A percentile compares a stretch with the other conserved stretches of the same genome.
Conservation (phyloP, 768 basidiomycete species). For the Suillus placidus region DNA sequence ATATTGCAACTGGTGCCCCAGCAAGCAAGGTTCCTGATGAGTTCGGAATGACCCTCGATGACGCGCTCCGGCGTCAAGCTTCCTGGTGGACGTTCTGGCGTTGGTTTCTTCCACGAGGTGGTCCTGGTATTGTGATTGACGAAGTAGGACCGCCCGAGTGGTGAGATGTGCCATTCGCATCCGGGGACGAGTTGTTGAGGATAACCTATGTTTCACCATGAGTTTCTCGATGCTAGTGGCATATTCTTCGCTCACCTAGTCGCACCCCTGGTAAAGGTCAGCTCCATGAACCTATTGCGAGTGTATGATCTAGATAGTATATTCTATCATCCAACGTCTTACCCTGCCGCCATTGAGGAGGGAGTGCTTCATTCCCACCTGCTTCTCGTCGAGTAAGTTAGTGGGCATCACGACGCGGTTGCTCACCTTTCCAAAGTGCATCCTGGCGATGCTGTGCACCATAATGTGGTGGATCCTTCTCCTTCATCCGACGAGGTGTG, state of each 20-base stretch:
- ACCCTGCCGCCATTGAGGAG: background rate
- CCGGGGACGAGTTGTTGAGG: background rate
- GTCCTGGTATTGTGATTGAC: background rate
- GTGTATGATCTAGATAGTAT: background rate
- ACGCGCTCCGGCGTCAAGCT: background rate
- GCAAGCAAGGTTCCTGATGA: background rate
- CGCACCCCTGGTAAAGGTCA: background rate
- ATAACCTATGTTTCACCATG: background rate
- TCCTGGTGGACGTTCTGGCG: background rate
- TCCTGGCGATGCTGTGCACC: background rate
- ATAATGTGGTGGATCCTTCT: background rate
- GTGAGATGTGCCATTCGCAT: constrained; percentile 1
- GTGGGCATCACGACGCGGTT: background rate
- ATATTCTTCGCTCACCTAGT: background rate
- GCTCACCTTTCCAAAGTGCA: constrained; percentile 1
- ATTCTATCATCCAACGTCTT: background rate
- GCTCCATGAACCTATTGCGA: fast-evolving
- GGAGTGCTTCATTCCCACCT: background rate
- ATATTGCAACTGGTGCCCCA: background rate
- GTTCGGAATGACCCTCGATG: background rate
- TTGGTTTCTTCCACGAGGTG: background rate
- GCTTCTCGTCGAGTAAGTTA: background rate
- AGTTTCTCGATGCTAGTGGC: background rate
- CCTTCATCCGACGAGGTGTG: background rate
- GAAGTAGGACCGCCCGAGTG: background rate